phyloP scores from a whole-genome alignment of 2,329 filamentous ascomycete genomes.

The Ophiobolus disseminans region DNA sequence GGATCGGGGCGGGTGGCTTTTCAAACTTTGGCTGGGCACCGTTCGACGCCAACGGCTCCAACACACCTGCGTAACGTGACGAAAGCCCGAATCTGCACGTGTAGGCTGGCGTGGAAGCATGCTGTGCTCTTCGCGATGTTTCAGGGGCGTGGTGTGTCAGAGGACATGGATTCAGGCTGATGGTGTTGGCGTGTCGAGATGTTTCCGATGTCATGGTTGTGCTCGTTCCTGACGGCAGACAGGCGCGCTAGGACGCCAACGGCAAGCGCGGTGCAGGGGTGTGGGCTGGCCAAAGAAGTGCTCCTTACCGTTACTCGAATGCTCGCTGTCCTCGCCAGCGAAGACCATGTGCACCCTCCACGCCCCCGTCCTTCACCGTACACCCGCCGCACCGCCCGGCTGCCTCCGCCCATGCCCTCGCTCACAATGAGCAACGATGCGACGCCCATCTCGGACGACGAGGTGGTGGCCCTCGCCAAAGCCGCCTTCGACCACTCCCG shows the following conservation, averaged over 20 bases:
- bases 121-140: not conserved
- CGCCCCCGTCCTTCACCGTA: conserved; percentile 4
- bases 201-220: conserved; percentile 17
- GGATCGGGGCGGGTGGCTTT: conserved; percentile 4
- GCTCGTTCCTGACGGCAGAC: conserved; percentile 13
- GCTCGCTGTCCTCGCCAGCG: conserved; percentile 8
- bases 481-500: conserved; percentile 73
- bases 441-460: conserved; percentile 62
- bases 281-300: not conserved
- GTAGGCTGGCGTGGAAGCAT: not conserved
- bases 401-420: conserved; percentile 11
- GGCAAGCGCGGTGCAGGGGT: conserved; percentile 1
- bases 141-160: conserved; percentile 6
- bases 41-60: conserved; percentile 12
- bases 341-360: conserved; percentile 11
- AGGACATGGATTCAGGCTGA: conserved; percentile 10
- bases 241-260: conserved; percentile 11
- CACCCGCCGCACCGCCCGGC: conserved; percentile 13
- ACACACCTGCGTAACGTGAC: conserved; percentile 1
- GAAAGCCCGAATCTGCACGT: not conserved
- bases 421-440: conserved; percentile 50
- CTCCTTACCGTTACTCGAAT: not conserved
- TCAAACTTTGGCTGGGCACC: conserved; percentile 4
- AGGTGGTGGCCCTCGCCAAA: conserved; percentile 70
- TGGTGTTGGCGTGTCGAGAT: conserved; percentile 13